Evolutionary conservation across 2,329 filamentous ascomycete species (phyloP).

Genomic region (Neurospora sp.): DNA sequence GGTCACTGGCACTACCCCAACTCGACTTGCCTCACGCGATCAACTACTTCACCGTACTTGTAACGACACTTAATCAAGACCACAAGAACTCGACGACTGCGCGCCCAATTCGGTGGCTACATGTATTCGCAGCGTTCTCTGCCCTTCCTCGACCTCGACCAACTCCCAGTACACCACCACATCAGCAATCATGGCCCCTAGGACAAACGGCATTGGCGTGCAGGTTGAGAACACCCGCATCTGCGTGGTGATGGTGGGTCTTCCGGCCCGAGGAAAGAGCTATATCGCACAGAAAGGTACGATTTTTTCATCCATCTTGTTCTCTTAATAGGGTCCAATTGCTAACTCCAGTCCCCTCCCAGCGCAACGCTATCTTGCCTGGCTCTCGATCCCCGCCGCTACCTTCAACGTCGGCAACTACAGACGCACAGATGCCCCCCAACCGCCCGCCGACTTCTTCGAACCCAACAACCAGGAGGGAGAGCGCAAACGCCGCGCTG

Average conservation of each 20-base stretch:
- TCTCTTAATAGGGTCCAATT: background rate
- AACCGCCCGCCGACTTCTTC: constrained; percentile 91
- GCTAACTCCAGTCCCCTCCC: constrained; percentile 15
- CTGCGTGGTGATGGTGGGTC: constrained; percentile 97
- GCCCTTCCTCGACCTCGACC: constrained; percentile 4
- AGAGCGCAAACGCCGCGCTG: constrained; percentile 76
- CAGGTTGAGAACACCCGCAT: constrained; percentile 94
- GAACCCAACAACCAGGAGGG: constrained; percentile 83
- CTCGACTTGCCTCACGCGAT: background rate
- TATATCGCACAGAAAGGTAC: constrained; percentile 94
- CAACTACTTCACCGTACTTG: background rate
- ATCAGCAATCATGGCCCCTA: constrained; percentile 31
- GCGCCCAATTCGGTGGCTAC: constrained; percentile 14
- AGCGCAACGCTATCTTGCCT: constrained; percentile 91
- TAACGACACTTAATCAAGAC: background rate
- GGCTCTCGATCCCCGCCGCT: constrained; percentile 87
- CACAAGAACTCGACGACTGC: background rate
- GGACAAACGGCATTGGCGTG: constrained; percentile 58
- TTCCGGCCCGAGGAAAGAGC: constrained; percentile 93
- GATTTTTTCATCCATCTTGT: constrained; percentile 2
- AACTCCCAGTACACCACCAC: constrained; percentile 5
- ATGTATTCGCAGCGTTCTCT: constrained; percentile 13
- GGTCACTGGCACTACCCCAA: background rate
- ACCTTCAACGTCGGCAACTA: constrained; percentile 98
- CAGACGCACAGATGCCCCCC: constrained; percentile 78